Evolutionary conservation across 192 early-diverging fungal genomes (phyloP), one percentile per base, ranked within the genome.

Genomic region (Linnemannia hyalina): DNA sequence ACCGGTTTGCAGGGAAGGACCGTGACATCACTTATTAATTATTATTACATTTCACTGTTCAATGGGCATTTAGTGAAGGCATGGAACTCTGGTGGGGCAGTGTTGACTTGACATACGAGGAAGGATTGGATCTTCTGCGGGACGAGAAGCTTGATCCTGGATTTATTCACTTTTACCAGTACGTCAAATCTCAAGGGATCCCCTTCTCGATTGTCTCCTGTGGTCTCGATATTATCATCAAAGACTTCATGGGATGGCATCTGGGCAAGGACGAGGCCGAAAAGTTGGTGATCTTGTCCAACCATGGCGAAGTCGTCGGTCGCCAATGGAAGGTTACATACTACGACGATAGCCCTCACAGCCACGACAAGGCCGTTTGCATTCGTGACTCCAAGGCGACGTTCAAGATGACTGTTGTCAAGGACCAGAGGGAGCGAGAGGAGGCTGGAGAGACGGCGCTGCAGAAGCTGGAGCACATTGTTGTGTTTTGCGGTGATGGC

Each of bases 401-500:
- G 32, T 81, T 81, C 72, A 77, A 78, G 79, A 72, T 78, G 71
- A 41, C 68, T 42, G 44, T 68, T 46, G 41, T 83, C 0, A 71
- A 83, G 55, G 9, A 26, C 2, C 82, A 83, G 36, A 77, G 47
- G 16, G 23, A 76, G 35, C 32, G 26, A 7, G 70, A 73, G 9
- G 22, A 54, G 26, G 74, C 65, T 7, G 52, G 29, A 1, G 81
- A 82, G 75, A 82, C 70, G 3, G 22, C 44, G 15, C 22, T 54
- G 44, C 65, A 70, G 23, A 35, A 29, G 20, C 60, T 11, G 26
- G 60, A 86, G 23, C 84, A 86, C 29, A 78, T 91, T 16, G 88
- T 95, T 75, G 88, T 97, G 6, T 97, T 96, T 82, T 92, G 94
- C 57, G 96, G 96, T 9, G 96, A 97, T 83, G 95, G 96, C 60